phyloP scores from a whole-genome alignment of 352 stramenopile species.

The Globisporangium heterothallicum region DNA sequence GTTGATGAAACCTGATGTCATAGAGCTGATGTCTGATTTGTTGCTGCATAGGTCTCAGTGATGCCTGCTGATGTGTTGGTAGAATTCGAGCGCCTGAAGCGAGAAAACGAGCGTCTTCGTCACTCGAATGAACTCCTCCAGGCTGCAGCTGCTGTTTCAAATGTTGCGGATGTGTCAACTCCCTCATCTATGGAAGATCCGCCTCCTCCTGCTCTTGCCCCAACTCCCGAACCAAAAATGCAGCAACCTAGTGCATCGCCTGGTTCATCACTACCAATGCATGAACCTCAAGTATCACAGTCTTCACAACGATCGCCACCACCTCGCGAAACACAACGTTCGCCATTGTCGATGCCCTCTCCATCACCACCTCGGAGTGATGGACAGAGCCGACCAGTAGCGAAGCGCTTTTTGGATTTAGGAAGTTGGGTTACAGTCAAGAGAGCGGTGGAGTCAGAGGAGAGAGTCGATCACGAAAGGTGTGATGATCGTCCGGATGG shows the following conservation, averaged over 20 bases:
- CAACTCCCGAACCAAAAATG: background rate
- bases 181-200: background rate
- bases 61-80: constrained; percentile 32
- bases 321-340: background rate
- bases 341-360: background rate
- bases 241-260: background rate
- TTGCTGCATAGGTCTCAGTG: constrained; percentile 2
- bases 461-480: background rate
- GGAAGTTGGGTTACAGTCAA: background rate
- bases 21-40: background rate
- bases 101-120: constrained; percentile 58
- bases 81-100: constrained; percentile 62
- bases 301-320: background rate
- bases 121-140: constrained; percentile 61
- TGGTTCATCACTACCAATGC: background rate
- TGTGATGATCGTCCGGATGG: background rate
- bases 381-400: background rate
- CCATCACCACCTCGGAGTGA: background rate
- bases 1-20: no score
- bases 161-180: no score
- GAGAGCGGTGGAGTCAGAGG: background rate
- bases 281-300: background rate
- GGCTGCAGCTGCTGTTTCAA: constrained; percentile 29
- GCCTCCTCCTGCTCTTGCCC: background rate
- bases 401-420: constrained; percentile 2